Percentiles rank a stretch among this genome's conserved stretches.
Evolutionary conservation across 2,329 filamentous ascomycete species (phyloP).

Genomic region (Neoarthrinium moseri): DNA sequence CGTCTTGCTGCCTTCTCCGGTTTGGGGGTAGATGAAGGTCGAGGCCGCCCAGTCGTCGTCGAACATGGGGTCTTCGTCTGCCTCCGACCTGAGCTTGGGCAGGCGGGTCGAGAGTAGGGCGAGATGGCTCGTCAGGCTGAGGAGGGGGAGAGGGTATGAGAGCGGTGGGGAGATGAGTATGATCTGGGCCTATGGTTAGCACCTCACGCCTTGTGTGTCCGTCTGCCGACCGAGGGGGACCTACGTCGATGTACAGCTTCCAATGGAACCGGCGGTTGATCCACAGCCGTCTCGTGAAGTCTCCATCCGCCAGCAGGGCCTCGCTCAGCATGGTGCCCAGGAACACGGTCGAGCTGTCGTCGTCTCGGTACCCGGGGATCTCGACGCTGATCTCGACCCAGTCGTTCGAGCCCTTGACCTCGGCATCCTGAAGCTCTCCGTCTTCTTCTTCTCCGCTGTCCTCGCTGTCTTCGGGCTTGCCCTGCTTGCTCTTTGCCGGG

Average conservation of each 20-base stretch:
- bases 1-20: slow-evolving; percentile 20
- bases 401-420: slow-evolving; percentile 49
- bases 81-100: slow-evolving; percentile 81
- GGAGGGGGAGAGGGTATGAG: slow-evolving; percentile 88
- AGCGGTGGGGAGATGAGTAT: slow-evolving; percentile 89
- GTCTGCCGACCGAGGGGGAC: slow-evolving; percentile 40
- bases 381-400: slow-evolving; percentile 94
- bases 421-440: slow-evolving; percentile 22
- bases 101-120: slow-evolving; percentile 85
- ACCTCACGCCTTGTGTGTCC: too few relatives aligned
- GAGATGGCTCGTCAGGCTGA: slow-evolving; percentile 90
- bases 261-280: slow-evolving; percentile 95
- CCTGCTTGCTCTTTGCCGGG: slow-evolving; percentile 21
- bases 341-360: slow-evolving; percentile 86
- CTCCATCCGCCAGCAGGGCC: slow-evolving; percentile 73
- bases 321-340: slow-evolving; percentile 86
- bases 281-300: slow-evolving; percentile 69
- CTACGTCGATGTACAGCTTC: slow-evolving; percentile 91
- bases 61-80: slow-evolving; percentile 95
- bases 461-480: slow-evolving; percentile 24
- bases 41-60: slow-evolving; percentile 96
- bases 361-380: slow-evolving; percentile 86
- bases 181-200: slow-evolving; percentile 56
- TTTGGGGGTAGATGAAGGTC: slow-evolving; percentile 69
- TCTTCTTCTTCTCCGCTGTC: slow-evolving; percentile 38